These are phyloP conservation scores for Diplotaxis tenuifolia DNA, from an alignment of 345 rosid species.

Conservation along the genomic window DNA sequence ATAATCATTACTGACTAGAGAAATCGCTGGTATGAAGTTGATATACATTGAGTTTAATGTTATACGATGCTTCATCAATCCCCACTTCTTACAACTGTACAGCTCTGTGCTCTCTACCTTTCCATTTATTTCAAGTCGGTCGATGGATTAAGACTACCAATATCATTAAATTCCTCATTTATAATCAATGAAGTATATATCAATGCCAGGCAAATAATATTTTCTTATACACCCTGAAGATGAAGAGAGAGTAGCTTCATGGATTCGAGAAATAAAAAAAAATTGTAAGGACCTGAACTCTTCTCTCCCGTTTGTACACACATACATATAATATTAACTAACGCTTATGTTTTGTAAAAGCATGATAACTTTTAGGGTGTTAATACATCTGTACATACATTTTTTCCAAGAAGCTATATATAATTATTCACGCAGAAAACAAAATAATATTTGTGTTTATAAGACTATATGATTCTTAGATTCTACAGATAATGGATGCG, in stretches of 20 bases:
- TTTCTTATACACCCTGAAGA: background rate
- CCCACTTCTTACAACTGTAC: conserved; percentile 38
- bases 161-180: background rate
- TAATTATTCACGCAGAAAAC: background rate
- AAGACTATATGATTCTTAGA: background rate
- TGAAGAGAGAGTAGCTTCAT: background rate
- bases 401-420: background rate
- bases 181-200: background rate
- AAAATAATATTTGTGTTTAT: background rate
- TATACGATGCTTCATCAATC: conserved; percentile 27
- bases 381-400: background rate
- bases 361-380: background rate
- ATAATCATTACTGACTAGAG: background rate
- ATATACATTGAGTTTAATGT: conserved; percentile 28
- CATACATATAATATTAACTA: background rate
- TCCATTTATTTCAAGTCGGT: conserved; percentile 35
- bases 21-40: conserved; percentile 32
- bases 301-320: background rate
- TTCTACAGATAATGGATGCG: conserved; percentile 2
- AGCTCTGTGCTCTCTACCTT: conserved; percentile 34
- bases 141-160: conserved; percentile 1
- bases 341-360: background rate
- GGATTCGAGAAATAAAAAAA: background rate
- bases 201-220: background rate
- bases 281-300: background rate